Evolutionary conservation across 139 green algal species (phyloP).

Genomic region (Nannochloris sp.): DNA sequence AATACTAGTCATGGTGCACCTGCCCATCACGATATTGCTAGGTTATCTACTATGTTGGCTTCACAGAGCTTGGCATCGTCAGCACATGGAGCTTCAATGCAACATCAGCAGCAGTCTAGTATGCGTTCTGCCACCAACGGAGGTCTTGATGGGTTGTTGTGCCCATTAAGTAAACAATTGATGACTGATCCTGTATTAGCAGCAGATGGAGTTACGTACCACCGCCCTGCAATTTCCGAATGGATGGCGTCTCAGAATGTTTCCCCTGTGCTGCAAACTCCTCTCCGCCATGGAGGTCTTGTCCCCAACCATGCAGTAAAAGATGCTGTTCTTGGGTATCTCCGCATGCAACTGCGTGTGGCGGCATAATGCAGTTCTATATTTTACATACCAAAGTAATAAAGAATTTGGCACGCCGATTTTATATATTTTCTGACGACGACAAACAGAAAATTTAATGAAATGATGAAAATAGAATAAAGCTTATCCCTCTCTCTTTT

Average conservation of each 20-base stretch:
- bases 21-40: slow-evolving; percentile 1
- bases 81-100: background rate
- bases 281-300: slow-evolving; percentile 11
- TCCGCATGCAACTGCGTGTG: background rate
- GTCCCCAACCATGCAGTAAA: slow-evolving; percentile 9
- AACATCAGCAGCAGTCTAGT: background rate
- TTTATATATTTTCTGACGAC: too few relatives aligned
- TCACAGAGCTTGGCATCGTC: slow-evolving; percentile 8
- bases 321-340: background rate
- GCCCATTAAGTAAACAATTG: slow-evolving; percentile 27
- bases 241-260: slow-evolving; percentile 24
- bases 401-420: too few relatives aligned
- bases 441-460: too few relatives aligned
- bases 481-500: too few relatives aligned
- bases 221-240: slow-evolving; percentile 30
- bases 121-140: too few relatives aligned
- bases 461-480: too few relatives aligned
- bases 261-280: slow-evolving; percentile 13
- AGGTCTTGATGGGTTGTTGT: slow-evolving; percentile 10
- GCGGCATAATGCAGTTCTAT: background rate
- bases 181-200: slow-evolving; percentile 45
- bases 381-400: too few relatives aligned
- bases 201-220: slow-evolving; percentile 39
- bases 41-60: slow-evolving; percentile 11
- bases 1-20: background rate